A percentile compares a stretch with the other conserved stretches of the same genome.
Conservation (phyloP, 2,329 filamentous ascomycete species). For the Aureobasidium melanogenum region DNA sequence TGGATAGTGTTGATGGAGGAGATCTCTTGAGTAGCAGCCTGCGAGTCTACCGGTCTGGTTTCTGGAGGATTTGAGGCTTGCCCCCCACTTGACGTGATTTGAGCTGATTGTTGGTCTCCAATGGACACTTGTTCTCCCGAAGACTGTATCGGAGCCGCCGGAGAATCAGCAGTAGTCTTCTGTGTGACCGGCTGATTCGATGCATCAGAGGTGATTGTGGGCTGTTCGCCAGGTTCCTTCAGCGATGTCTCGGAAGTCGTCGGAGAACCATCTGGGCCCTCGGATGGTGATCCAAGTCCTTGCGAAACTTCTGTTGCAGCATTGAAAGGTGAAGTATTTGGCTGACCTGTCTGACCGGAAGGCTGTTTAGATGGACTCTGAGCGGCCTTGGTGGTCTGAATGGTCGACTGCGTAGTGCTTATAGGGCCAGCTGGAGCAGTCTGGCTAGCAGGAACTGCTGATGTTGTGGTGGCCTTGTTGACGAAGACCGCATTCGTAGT, state of each 20-base stretch:
- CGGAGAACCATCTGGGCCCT: neutral
- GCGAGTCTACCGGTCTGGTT: neutral
- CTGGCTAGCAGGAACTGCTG: neutral
- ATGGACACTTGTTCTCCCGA: neutral
- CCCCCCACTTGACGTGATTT: neutral
- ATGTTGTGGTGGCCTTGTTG: neutral
- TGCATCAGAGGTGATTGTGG: neutral
- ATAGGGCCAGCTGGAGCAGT: neutral
- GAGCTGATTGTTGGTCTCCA: neutral
- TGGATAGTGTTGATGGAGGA: neutral
- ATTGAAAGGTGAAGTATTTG: neutral
- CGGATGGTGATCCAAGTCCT: neutral
- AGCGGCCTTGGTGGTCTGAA: neutral
- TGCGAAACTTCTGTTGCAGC: neutral
- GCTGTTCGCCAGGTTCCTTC: neutral
- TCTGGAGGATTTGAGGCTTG: neutral
- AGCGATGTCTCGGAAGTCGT: neutral
- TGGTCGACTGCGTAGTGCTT: neutral
- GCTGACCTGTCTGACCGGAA: neutral
- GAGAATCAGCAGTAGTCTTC: neutral
- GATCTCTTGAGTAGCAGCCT: neutral
- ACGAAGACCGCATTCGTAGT: neutral
- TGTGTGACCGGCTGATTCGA: neutral
- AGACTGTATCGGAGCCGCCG: neutral
- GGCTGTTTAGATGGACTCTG: neutral